Conservation (phyloP, 805 yeast genomes). For the Maudiozyma barnettii region DNA sequence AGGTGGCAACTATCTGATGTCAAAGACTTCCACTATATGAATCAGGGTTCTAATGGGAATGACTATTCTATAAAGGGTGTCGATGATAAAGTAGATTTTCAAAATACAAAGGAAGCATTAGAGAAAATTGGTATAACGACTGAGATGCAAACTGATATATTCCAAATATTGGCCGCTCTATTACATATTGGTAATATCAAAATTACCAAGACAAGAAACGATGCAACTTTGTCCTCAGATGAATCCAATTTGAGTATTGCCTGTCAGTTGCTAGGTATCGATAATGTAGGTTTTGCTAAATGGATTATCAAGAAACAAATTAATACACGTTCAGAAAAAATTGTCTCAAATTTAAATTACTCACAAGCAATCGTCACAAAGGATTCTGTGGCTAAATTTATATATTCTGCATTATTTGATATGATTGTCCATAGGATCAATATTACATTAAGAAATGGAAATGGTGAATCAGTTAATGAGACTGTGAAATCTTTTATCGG, state of each 20-base stretch:
- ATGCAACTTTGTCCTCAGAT: slow-evolving; percentile 72
- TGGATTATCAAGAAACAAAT: slow-evolving; percentile 93
- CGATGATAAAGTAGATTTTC: slow-evolving; percentile 73
- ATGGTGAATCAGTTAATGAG: slow-evolving; percentile 33
- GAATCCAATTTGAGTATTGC: slow-evolving; percentile 81
- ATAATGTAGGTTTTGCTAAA: slow-evolving; percentile 64
- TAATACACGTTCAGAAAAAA: slow-evolving; percentile 85
- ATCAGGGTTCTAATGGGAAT: slow-evolving; percentile 72
- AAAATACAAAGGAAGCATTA: slow-evolving; percentile 66
- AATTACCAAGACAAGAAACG: slow-evolving; percentile 74
- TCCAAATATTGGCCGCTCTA: slow-evolving; percentile 75
- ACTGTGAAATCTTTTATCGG: slow-evolving; percentile 74
- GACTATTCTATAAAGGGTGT: slow-evolving; percentile 48
- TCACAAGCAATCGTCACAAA: slow-evolving; percentile 85
- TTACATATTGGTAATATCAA: slow-evolving; percentile 90
- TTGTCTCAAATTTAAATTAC: slow-evolving; percentile 70
- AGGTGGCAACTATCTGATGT: slow-evolving; percentile 54
- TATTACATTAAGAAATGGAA: slow-evolving; percentile 58
- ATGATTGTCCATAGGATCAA: slow-evolving; percentile 89
- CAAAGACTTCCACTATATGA: slow-evolving; percentile 68
- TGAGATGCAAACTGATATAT: slow-evolving; percentile 56
- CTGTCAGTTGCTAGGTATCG: slow-evolving; percentile 75
- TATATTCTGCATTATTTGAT: slow-evolving; percentile 85
- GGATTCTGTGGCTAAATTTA: slow-evolving; percentile 91
- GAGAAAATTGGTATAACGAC: slow-evolving; percentile 62